These are phyloP conservation scores for Phaffia australis DNA, from an alignment of 768 basidiomycete genomes.

Conservation along the genomic window DNA sequence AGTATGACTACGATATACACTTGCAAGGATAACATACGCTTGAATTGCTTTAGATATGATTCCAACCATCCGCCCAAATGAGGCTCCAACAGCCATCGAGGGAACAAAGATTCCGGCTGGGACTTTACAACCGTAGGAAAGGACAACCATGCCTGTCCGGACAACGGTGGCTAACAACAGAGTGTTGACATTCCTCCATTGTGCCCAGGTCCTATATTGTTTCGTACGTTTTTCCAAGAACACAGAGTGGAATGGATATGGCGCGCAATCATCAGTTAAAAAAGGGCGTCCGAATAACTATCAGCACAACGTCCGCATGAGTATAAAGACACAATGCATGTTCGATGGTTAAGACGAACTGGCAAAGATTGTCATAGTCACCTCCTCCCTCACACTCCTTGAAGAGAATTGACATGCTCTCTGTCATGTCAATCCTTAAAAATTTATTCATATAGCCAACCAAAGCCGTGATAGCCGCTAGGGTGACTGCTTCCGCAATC, in stretches of 20 bases:
- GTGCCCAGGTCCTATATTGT: conserved; percentile 59
- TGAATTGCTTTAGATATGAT: conserved; percentile 91
- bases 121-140: conserved; percentile 93
- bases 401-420: conserved; percentile 87
- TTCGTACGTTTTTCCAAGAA: neutral
- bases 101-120: conserved; percentile 98
- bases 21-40: conserved; percentile 43
- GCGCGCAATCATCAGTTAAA: neutral
- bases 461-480: conserved; percentile 80
- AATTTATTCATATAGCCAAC: conserved; percentile 92
- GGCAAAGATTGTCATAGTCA: conserved; percentile 85
- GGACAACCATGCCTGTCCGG: conserved; percentile 69
- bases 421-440: conserved; percentile 92
- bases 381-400: conserved; percentile 88
- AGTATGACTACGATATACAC: neutral
- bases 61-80: conserved; percentile 93
- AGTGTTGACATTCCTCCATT: conserved; percentile 93
- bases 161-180: conserved; percentile 82
- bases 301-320: neutral
- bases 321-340: neutral
- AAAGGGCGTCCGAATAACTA: neutral
- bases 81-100: conserved; percentile 96
- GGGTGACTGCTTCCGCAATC: conserved; percentile 74
- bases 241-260: neutral
- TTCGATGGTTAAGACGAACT: conserved; percentile 50